These are phyloP conservation scores for Fusarium sp. DNA, from an alignment of 2,329 filamentous ascomycete species.

Conservation along the genomic window DNA sequence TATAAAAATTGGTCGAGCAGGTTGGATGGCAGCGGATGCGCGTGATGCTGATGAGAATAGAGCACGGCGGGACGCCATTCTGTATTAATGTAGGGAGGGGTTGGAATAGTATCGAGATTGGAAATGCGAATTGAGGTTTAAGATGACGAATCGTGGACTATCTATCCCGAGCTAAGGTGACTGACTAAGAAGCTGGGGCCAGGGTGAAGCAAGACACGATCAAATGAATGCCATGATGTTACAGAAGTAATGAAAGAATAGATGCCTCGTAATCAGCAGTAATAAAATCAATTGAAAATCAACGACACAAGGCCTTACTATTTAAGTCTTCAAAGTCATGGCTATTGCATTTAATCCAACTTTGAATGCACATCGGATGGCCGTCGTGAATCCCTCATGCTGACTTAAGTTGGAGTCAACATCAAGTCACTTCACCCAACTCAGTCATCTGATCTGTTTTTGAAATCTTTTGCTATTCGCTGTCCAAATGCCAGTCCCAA, in stretches of 20 bases:
- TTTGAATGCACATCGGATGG: not conserved
- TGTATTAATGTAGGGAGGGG: not conserved
- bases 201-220: constrained; percentile 13
- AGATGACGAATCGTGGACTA: constrained; percentile 1
- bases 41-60: constrained; percentile 30
- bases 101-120: not conserved
- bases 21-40: constrained; percentile 14
- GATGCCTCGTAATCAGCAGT: not conserved
- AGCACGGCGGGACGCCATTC: constrained; percentile 35
- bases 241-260: not conserved
- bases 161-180: constrained; percentile 2
- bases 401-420: not conserved
- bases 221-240: not conserved
- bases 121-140: constrained; percentile 5
- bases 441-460: not conserved
- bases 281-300: not conserved
- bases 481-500: constrained; percentile 36
- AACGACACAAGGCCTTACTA: not conserved
- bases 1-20: constrained; percentile 10
- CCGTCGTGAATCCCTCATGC: constrained; percentile 1
- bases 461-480: constrained; percentile 1
- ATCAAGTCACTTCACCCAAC: not conserved
- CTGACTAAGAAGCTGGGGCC: constrained; percentile 24
- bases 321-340: not conserved
- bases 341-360: not conserved